Conservation (phyloP, 164 flowering plant genomes). For the Litsea cubeba region DNA sequence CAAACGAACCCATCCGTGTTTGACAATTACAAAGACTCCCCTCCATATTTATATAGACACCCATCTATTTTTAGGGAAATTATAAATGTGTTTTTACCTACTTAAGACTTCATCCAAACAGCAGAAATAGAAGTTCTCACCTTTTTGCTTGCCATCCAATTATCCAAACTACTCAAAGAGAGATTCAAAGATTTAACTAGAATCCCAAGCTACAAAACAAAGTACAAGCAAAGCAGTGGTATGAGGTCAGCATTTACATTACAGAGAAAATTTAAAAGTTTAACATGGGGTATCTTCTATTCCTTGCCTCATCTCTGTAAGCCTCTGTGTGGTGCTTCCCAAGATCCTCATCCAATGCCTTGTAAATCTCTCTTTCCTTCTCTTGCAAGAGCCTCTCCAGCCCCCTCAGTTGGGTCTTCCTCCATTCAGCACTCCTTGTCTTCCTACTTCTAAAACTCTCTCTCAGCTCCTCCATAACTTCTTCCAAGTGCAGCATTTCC, state of each 20-base stretch:
- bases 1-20: too few species aligned
- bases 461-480: conserved; percentile 38
- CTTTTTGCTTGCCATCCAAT: conserved; percentile 17
- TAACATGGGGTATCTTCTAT: background rate
- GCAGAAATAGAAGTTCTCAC: background rate
- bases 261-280: background rate
- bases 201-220: conserved; percentile 9
- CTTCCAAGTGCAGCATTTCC: background rate
- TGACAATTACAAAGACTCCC: too few species aligned
- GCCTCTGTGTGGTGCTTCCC: conserved; percentile 73
- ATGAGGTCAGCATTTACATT: background rate
- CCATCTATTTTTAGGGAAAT: too few species aligned
- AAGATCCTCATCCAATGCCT: conserved; percentile 56
- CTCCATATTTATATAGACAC: too few species aligned
- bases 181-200: conserved; percentile 1
- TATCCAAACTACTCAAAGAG: background rate
- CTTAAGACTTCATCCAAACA: too few species aligned
- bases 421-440: conserved; percentile 55
- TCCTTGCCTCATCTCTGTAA: conserved; percentile 70
- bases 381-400: conserved; percentile 42
- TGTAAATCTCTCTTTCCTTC: conserved; percentile 42
- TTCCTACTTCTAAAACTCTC: conserved; percentile 44
- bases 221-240: background rate
- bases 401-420: conserved; percentile 58
- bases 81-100: too few species aligned